phyloP scores from a whole-genome alignment of 1,284 basidiomycete genomes.

The Ustilago tritici region DNA sequence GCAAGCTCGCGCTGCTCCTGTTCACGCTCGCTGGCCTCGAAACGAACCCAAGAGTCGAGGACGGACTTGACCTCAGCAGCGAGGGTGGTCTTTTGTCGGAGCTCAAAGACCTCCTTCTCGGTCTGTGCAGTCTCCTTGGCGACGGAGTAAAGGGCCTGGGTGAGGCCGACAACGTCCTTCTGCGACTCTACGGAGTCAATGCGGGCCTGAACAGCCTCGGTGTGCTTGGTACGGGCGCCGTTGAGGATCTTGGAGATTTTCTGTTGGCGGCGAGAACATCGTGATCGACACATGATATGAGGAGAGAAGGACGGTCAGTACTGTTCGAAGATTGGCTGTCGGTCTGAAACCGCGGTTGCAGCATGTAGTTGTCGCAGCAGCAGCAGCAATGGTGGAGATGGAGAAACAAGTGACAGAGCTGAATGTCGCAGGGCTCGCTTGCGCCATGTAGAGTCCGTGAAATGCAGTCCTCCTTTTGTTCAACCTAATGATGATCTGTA shows the following conservation, averaged over 20 bases:
- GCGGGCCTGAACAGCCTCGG: slow-evolving; percentile 90
- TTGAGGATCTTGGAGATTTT: slow-evolving; percentile 86
- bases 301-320: background rate
- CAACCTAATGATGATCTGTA: no score
- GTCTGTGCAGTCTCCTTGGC: slow-evolving; percentile 96
- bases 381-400: background rate
- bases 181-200: slow-evolving; percentile 90
- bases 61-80: slow-evolving; percentile 92
- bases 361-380: background rate
- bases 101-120: slow-evolving; percentile 90
- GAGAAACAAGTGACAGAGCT: background rate
- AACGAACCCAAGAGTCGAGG: slow-evolving; percentile 97
- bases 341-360: background rate
- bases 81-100: slow-evolving; percentile 87
- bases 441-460: no score
- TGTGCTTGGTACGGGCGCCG: slow-evolving; percentile 87
- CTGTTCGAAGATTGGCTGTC: background rate
- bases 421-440: background rate
- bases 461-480: no score
- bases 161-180: slow-evolving; percentile 92
- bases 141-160: slow-evolving; percentile 88
- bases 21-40: slow-evolving; percentile 96
- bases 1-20: slow-evolving; percentile 92
- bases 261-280: slow-evolving; percentile 27
- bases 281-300: background rate